Evolutionary conservation across 2,329 filamentous ascomycete genomes (phyloP), one percentile per base, ranked within the genome.

Genomic region (Trichoderma sp.): DNA sequence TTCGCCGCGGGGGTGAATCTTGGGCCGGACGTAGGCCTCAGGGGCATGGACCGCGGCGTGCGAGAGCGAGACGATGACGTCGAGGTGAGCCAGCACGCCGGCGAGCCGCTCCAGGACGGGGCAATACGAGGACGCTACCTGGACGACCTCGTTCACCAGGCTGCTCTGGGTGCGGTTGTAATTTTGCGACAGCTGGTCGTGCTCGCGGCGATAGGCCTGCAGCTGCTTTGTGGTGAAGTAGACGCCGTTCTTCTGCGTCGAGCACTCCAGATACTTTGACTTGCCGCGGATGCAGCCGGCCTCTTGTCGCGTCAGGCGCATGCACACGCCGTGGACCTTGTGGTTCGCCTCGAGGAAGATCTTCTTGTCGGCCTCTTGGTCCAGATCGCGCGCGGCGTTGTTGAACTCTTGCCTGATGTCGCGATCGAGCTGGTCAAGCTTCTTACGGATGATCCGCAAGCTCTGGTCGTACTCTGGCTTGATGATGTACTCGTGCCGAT

Each of bases 401-500:
- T 82, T 81, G 72, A 96, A 95, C 75, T 98, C 94, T 39, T 83
- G 83, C 58, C 93, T 86, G 86, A 99, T 97, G 63, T 93, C 90
- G 50, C 87, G 82, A 68, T 89, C 89, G 30, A 97, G 80, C 73
- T 89, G 92, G 74, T 98, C 94, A 1, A 99, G 86, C 74, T 94
- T 95, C 79, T 91, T 93, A 60, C 92, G 88, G 70, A 99, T 96
- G n/a, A 91, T 87, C 19, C 90, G 88, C 44, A 99, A 82, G 63
- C 88, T 86, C 66, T 97, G 93, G 72, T 99, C 95, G 69, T 97
- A 99, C 74, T 99, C 95, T 0, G 96, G 91, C 78, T 98, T 99
- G 84, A 99, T 99, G 72, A 97, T 94, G 78, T 96, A 99, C 75
- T 99, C 95, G 74, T 99, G 95, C 70, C 95, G 93, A 72, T 99